Percentiles rank a stretch among this genome's conserved stretches.
phyloP scores from a whole-genome alignment of 2,329 filamentous ascomycete genomes.

The Penicillium rolfsii region DNA sequence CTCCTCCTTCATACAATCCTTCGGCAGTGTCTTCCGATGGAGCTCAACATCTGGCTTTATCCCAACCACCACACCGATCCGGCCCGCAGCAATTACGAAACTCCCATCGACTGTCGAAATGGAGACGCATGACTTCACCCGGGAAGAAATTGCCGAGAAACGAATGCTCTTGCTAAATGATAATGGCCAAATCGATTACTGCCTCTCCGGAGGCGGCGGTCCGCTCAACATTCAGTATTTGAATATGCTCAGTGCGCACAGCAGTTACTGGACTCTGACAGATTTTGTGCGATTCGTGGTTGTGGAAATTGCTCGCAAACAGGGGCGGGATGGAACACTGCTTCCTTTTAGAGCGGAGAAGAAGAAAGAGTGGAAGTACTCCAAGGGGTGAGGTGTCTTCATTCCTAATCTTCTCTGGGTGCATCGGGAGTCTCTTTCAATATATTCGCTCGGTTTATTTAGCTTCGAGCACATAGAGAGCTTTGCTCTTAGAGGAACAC shows the following conservation, averaged over 20 bases:
- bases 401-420: background rate
- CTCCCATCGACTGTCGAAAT: conserved; percentile 78
- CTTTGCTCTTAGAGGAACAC: background rate
- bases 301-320: conserved; percentile 77
- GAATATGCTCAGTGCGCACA: conserved; percentile 95
- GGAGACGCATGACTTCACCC: conserved; percentile 91
- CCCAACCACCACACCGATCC: conserved; percentile 67
- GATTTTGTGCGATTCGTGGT: conserved; percentile 93
- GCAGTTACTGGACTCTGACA: conserved; percentile 84
- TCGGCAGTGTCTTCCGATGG: conserved; percentile 65
- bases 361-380: conserved; percentile 55
- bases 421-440: background rate
- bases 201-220: conserved; percentile 78
- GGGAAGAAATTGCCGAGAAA: conserved; percentile 89
- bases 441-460: background rate
- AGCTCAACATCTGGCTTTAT: conserved; percentile 54
- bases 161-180: conserved; percentile 88
- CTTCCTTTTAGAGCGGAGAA: conserved; percentile 58
- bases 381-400: conserved; percentile 29
- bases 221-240: conserved; percentile 93
- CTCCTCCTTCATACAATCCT: conserved; percentile 65
- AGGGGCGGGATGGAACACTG: conserved; percentile 65
- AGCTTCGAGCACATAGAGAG: background rate
- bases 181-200: conserved; percentile 94
- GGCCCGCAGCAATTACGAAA: conserved; percentile 61